Evolutionary conservation across 495 filamentous ascomycete genomes (phyloP).

Genomic region (Penicillium riverlandense): DNA sequence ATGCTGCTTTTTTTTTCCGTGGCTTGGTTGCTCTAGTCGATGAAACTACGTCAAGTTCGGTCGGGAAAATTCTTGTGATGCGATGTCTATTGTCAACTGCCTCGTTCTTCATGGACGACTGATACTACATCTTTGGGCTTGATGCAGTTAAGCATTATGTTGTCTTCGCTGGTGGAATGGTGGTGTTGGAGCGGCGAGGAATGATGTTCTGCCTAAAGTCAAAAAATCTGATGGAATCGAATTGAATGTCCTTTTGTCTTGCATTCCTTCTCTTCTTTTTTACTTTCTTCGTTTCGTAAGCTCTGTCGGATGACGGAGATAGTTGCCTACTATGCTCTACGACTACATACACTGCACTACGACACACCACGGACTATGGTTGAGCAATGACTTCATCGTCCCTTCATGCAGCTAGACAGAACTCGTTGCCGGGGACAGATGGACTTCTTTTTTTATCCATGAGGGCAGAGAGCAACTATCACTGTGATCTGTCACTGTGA

Average conservation of each 20-base stretch:
- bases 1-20: slow-evolving; percentile 5
- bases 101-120: not conserved
- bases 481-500: too few relatives aligned
- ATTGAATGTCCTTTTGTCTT: slow-evolving; percentile 22
- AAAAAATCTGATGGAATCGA: slow-evolving; percentile 27
- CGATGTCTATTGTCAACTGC: not conserved
- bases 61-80: not conserved
- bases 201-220: slow-evolving; percentile 13
- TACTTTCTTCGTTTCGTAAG: not conserved
- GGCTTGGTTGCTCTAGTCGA: slow-evolving; percentile 21
- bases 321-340: too few relatives aligned
- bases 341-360: too few relatives aligned
- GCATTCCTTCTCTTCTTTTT: slow-evolving; percentile 1
- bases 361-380: too few relatives aligned
- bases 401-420: too few relatives aligned
- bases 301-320: not conserved
- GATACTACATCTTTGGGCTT: not conserved
- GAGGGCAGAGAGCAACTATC: not conserved
- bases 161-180: not conserved
- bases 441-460: not conserved
- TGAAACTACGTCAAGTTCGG: slow-evolving; percentile 10
- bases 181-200: too few relatives aligned
- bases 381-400: too few relatives aligned
- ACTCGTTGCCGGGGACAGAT: too few relatives aligned
- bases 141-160: not conserved